Evolutionary conservation across 169 alveolate genomes (phyloP).

Genomic region (Plasmodium gonderi): DNA sequence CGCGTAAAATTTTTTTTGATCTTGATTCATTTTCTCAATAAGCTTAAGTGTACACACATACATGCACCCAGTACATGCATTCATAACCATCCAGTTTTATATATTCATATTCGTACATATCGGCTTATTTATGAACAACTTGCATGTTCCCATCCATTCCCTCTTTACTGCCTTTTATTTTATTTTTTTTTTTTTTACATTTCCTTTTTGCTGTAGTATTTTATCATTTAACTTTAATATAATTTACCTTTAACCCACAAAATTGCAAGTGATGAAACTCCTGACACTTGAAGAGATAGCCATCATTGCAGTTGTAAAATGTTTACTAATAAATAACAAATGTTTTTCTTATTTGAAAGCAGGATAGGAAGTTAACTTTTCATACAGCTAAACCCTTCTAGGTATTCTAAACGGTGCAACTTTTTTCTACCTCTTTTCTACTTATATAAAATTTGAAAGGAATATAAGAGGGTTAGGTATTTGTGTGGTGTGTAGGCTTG

Average conservation of each 20-base stretch:
- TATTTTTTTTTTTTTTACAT: background rate
- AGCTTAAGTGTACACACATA: too few relatives aligned
- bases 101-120: background rate
- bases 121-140: background rate
- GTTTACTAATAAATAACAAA: background rate
- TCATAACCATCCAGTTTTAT: background rate
- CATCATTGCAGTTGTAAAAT: background rate
- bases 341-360: background rate
- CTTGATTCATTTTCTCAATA: too few relatives aligned
- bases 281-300: background rate
- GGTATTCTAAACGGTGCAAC: background rate
- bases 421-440: background rate
- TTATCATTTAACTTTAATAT: background rate
- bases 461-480: too few relatives aligned
- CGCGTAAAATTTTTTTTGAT: too few relatives aligned
- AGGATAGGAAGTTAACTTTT: background rate
- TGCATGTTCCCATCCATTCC: background rate
- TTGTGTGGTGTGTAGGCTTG: too few relatives aligned
- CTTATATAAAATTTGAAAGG: background rate
- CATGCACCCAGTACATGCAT: too few relatives aligned
- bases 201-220: background rate
- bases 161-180: background rate
- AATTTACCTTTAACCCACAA: background rate
- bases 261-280: background rate
- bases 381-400: background rate